A percentile compares a stretch with the other conserved stretches of the same genome.
Evolutionary conservation across 768 basidiomycete species (phyloP).

Genomic region (Auricularia sp.): DNA sequence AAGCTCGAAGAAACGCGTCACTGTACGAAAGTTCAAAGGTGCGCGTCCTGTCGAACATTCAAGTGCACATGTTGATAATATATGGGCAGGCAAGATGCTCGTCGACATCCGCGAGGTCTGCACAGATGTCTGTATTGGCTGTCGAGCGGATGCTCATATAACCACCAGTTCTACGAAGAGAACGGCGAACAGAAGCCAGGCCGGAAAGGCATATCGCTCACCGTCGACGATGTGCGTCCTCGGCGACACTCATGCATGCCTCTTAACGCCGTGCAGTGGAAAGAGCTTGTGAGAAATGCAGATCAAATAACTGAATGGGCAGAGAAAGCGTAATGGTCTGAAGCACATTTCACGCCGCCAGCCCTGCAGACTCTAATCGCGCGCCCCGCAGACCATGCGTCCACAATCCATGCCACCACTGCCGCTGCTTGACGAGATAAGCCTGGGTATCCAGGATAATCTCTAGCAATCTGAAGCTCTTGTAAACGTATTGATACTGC

Average conservation of each 20-base stretch:
- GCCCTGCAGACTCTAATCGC: constrained; percentile 59
- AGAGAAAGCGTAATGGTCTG: neutral
- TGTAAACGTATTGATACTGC: constrained; percentile 47
- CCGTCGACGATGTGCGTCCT: constrained; percentile 48
- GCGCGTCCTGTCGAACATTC: neutral
- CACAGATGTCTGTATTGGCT: too few relatives aligned
- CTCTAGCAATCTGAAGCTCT: constrained; percentile 43
- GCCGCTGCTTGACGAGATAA: constrained; percentile 38
- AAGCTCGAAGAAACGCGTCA: constrained; percentile 29
- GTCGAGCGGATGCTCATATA: neutral
- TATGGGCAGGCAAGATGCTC: constrained; percentile 40
- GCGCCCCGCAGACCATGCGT: constrained; percentile 54
- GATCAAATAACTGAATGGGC: constrained; percentile 39
- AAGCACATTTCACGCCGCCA: constrained; percentile 16
- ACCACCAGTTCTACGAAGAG: constrained; percentile 53
- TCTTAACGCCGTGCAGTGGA: constrained; percentile 35
- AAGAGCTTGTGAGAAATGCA: constrained; percentile 35
- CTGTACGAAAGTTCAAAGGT: constrained; percentile 44
- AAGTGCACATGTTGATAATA: constrained; percentile 2
- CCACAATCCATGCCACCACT: constrained; percentile 59
- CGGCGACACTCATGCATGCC: neutral
- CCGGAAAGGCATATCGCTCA: constrained; percentile 69
- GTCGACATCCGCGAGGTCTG: constrained; percentile 40
- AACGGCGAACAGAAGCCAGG: constrained; percentile 57
- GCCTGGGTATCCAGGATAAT: constrained; percentile 54